Conservation (phyloP, 2,329 filamentous ascomycete species). For the Beauveria caledonica region DNA sequence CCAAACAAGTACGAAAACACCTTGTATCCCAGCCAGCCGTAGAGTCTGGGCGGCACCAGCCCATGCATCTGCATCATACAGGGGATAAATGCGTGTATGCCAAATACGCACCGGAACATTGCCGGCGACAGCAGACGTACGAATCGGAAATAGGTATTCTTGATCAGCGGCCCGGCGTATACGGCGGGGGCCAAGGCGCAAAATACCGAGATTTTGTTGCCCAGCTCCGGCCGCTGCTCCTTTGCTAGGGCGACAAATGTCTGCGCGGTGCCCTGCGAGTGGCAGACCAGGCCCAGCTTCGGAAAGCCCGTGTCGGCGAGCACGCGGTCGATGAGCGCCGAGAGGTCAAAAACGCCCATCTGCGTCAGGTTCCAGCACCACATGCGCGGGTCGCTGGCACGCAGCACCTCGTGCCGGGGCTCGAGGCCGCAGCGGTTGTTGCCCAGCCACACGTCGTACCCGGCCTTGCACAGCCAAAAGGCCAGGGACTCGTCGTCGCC, state of each 20-base stretch:
- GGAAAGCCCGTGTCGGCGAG: conserved; percentile 73
- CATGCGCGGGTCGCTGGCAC: conserved; percentile 75
- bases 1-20: conserved; percentile 86
- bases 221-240: conserved; percentile 78
- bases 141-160: conserved; percentile 85
- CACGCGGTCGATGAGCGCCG: conserved; percentile 72
- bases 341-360: conserved; percentile 84
- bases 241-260: conserved; percentile 83
- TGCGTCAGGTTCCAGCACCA: conserved; percentile 96
- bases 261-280: conserved; percentile 88
- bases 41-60: conserved; percentile 56
- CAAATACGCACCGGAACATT: conserved; percentile 76
- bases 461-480: conserved; percentile 85
- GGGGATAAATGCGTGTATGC: conserved; percentile 88
- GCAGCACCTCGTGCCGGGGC: conserved; percentile 65
- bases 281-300: conserved; percentile 74
- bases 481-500: conserved; percentile 86
- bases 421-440: conserved; percentile 86
- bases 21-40: conserved; percentile 76
- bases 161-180: conserved; percentile 79
- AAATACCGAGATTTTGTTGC: conserved; percentile 76
- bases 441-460: conserved; percentile 92
- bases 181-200: conserved; percentile 86
- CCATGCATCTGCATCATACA: conserved; percentile 82
- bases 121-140: conserved; percentile 71